phyloP scores from a whole-genome alignment of 2,329 filamentous ascomycete species.

The Neocucurbitaria cava region DNA sequence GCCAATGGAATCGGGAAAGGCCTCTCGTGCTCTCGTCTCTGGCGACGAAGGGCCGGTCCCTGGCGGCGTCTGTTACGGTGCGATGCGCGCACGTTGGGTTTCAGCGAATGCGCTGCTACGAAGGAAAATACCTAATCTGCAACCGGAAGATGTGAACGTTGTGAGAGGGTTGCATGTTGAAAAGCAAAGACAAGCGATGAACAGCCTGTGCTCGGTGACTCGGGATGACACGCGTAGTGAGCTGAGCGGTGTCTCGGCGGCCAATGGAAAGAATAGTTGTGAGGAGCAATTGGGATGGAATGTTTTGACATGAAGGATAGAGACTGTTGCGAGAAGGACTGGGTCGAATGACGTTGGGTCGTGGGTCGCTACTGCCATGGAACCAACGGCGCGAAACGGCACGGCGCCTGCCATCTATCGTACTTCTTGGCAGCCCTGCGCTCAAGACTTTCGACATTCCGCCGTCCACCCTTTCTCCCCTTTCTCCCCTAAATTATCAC shows the following conservation, averaged over 20 bases:
- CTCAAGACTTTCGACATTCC: not conserved
- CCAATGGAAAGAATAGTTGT: not conserved
- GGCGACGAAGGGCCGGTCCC: slow-evolving; percentile 38
- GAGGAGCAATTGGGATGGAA: not conserved
- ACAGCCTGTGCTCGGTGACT: slow-evolving; percentile 11
- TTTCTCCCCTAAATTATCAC: slow-evolving; percentile 11
- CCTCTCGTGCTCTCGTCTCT: slow-evolving; percentile 40
- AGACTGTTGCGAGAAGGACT: slow-evolving; percentile 2
- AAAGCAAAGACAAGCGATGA: slow-evolving; percentile 19
- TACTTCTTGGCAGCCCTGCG: slow-evolving; percentile 25
- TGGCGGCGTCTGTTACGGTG: slow-evolving; percentile 33
- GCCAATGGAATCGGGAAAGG: slow-evolving; percentile 41
- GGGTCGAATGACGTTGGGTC: slow-evolving; percentile 13
- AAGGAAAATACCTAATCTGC: slow-evolving; percentile 23
- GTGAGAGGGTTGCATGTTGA: slow-evolving; percentile 27
- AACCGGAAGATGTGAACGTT: slow-evolving; percentile 17
- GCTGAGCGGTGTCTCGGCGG: not conserved
- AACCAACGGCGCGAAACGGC: slow-evolving; percentile 16
- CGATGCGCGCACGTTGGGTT: slow-evolving; percentile 37
- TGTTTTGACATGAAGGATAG: slow-evolving; percentile 5
- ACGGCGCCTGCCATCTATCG: slow-evolving; percentile 23
- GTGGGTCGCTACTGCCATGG: slow-evolving; percentile 16
- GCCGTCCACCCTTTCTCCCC: not conserved
- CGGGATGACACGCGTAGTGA: not conserved
- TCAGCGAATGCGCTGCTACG: slow-evolving; percentile 33